These are phyloP conservation scores for Stagonosporopsis vannaccii DNA, from an alignment of 2,329 filamentous ascomycete species.

Conservation along the genomic window DNA sequence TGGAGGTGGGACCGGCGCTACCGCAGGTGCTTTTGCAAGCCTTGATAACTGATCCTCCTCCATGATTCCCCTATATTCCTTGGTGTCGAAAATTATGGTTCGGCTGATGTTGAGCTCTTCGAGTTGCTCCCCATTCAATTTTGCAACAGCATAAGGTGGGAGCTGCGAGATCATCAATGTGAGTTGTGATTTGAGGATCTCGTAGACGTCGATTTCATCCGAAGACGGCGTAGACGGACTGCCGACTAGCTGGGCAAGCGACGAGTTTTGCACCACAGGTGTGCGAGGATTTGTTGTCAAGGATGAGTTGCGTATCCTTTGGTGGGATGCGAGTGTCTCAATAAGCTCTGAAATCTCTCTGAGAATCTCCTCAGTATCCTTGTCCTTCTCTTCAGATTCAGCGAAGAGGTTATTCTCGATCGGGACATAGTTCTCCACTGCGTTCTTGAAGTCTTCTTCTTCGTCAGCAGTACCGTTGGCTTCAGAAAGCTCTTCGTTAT, in stretches of 20 bases:
- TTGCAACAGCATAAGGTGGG: constrained; percentile 85
- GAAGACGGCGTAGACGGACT: constrained; percentile 70
- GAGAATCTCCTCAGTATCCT: constrained; percentile 73
- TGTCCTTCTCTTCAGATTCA: constrained; percentile 55
- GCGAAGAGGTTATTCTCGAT: constrained; percentile 32
- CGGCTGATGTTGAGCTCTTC: constrained; percentile 82
- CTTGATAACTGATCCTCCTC: constrained; percentile 75
- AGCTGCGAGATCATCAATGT: constrained; percentile 75
- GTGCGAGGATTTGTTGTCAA: constrained; percentile 71
- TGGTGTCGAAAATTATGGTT: constrained; percentile 74
- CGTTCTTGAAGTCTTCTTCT: constrained; percentile 49
- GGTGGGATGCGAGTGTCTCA: constrained; percentile 78
- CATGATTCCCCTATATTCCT: constrained; percentile 79
- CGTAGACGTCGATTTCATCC: constrained; percentile 68
- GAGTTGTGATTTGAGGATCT: constrained; percentile 77
- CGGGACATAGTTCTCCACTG: constrained; percentile 49
- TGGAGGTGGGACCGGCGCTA: constrained; percentile 38
- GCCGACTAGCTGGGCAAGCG: constrained; percentile 61
- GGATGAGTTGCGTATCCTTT: constrained; percentile 77
- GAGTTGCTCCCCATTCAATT: constrained; percentile 85
- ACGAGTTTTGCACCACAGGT: constrained; percentile 71
- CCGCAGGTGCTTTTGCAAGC: constrained; percentile 51
- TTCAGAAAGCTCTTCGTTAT: constrained; percentile 48
- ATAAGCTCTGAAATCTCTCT: constrained; percentile 78
- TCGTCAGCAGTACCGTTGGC: constrained; percentile 48